Conservation (phyloP, 2,329 filamentous ascomycete genomes). For the Pseudopyricularia cyperi region DNA sequence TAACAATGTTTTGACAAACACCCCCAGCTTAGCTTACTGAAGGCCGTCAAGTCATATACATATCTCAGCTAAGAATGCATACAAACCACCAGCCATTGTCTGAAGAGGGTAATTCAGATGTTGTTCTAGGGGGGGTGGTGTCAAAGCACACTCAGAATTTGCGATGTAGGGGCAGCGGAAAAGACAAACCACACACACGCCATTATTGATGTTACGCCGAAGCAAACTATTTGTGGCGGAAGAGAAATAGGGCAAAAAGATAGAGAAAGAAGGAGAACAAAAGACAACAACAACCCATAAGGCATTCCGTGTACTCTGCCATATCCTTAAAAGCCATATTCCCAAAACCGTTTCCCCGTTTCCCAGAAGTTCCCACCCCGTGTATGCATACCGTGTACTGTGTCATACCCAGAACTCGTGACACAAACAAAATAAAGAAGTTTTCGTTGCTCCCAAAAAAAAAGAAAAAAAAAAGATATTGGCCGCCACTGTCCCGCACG, state of each 20-base stretch:
- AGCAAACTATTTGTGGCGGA: background rate
- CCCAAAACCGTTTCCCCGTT: background rate
- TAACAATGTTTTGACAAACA: too few relatives aligned
- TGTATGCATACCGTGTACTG: background rate
- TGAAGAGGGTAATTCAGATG: too few relatives aligned
- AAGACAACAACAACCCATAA: background rate
- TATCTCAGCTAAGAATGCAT: too few relatives aligned
- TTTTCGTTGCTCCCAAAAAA: background rate
- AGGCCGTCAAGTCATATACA: too few relatives aligned
- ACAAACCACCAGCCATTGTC: too few relatives aligned
- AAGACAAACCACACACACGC: background rate
- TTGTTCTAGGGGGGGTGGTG: too few relatives aligned
- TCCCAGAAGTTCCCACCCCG: background rate
- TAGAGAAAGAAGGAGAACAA: background rate
- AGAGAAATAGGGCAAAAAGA: background rate
- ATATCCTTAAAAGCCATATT: background rate
- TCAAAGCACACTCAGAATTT: too few relatives aligned
- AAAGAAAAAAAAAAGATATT: background rate
- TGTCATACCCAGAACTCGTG: background rate
- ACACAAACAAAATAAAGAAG: background rate
- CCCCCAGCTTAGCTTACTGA: too few relatives aligned
- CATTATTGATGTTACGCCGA: background rate
- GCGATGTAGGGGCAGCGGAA: too few relatives aligned
- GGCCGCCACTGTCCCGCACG: too few relatives aligned
- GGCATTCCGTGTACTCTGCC: conserved; percentile 2